Conservation (phyloP, 2,329 filamentous ascomycete species). For the Coniochaeta sp. region DNA sequence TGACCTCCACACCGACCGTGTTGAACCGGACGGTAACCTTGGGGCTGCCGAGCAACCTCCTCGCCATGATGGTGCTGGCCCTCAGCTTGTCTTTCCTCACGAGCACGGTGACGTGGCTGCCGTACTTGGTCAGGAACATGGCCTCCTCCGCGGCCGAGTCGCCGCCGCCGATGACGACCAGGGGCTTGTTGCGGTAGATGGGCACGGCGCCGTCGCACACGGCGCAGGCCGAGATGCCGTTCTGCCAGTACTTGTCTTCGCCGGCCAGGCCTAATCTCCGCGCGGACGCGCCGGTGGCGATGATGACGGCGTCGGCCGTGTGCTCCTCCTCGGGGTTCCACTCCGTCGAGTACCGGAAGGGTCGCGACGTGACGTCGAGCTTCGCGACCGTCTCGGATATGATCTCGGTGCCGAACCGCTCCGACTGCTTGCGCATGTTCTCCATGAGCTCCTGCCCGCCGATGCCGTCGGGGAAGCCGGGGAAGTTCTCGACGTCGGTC, state of each 20-base stretch:
- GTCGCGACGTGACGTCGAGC: conserved; percentile 74
- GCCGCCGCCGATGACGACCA: conserved; percentile 93
- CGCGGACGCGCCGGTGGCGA: conserved; percentile 92
- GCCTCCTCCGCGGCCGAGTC: conserved; percentile 97
- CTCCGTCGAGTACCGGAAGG: conserved; percentile 92
- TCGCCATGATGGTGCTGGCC: conserved; percentile 88
- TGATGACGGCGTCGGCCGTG: conserved; percentile 87
- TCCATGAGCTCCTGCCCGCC: conserved; percentile 90
- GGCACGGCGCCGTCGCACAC: conserved; percentile 96
- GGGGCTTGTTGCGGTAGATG: conserved; percentile 93
- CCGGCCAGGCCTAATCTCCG: conserved; percentile 74
- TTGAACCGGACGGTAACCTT: conserved; percentile 92
- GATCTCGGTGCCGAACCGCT: conserved; percentile 87
- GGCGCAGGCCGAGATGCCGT: conserved; percentile 90
- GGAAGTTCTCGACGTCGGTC: conserved; percentile 97
- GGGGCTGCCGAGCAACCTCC: conserved; percentile 69
- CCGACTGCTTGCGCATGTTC: conserved; percentile 85
- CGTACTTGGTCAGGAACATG: conserved; percentile 96
- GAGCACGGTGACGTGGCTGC: conserved; percentile 86
- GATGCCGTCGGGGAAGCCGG: conserved; percentile 85
- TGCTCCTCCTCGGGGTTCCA: conserved; percentile 75
- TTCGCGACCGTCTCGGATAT: conserved; percentile 86
- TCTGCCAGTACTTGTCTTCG: conserved; percentile 96
- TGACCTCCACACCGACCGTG: conserved; percentile 72
- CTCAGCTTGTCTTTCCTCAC: conserved; percentile 82